phyloP scores from a whole-genome alignment of 805 yeast genomes.

The Saccharomycopsis microspora region DNA sequence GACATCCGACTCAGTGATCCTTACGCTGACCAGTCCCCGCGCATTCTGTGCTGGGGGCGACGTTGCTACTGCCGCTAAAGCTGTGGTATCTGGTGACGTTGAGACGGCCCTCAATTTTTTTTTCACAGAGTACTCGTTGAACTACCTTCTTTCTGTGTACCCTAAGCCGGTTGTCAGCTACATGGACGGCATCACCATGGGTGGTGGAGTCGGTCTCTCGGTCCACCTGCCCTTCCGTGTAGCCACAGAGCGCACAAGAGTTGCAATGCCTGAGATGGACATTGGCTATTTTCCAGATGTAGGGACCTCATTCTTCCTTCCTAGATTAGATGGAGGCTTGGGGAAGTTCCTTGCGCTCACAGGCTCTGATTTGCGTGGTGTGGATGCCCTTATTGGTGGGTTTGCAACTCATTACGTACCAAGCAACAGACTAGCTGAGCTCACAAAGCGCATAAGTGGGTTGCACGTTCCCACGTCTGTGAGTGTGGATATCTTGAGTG shows the following conservation, averaged over 20 bases:
- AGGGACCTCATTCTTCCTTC: slow-evolving; percentile 83
- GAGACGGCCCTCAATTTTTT: slow-evolving; percentile 53
- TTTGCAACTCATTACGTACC: slow-evolving; percentile 86
- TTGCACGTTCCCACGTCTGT: slow-evolving; percentile 27
- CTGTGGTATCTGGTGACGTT: slow-evolving; percentile 37
- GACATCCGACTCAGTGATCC: slow-evolving; percentile 43
- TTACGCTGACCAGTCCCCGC: slow-evolving; percentile 53
- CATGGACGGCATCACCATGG: slow-evolving; percentile 92
- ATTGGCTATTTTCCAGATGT: slow-evolving; percentile 96
- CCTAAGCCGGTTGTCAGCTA: slow-evolving; percentile 73
- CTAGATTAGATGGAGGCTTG: slow-evolving; percentile 68
- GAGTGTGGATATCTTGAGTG: slow-evolving; percentile 8
- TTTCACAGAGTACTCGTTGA: slow-evolving; percentile 68
- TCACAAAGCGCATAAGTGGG: slow-evolving; percentile 55
- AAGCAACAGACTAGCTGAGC: slow-evolving; percentile 45
- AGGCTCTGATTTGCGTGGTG: slow-evolving; percentile 66
- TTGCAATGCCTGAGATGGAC: slow-evolving; percentile 98
- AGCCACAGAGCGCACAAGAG: slow-evolving; percentile 81
- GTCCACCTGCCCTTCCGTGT: slow-evolving; percentile 88
- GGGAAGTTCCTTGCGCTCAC: slow-evolving; percentile 84
- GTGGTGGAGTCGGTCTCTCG: slow-evolving; percentile 92
- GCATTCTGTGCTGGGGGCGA: slow-evolving; percentile 97
- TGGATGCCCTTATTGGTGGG: slow-evolving; percentile 75
- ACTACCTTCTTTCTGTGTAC: slow-evolving; percentile 71
- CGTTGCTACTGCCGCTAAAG: slow-evolving; percentile 66